These are phyloP conservation scores for Aspergillus arachidicola DNA, from an alignment of 2,329 filamentous ascomycete species.

Conservation along the genomic window DNA sequence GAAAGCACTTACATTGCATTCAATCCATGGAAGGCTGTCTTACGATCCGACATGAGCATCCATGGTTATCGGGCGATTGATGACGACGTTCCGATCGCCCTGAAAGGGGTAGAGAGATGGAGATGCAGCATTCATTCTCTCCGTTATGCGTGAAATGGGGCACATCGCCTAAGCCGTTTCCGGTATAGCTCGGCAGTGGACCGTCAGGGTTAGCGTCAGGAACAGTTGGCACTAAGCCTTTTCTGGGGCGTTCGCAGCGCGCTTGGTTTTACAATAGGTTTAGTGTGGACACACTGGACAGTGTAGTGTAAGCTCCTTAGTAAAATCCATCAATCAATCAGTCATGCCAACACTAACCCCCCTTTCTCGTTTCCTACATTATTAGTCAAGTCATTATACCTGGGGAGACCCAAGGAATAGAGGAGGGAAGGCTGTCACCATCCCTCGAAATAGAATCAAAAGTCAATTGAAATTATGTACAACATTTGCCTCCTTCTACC, in stretches of 20 bases:
- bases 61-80: background rate
- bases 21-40: background rate
- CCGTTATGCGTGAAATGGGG: background rate
- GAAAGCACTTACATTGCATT: too few species aligned
- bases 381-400: background rate
- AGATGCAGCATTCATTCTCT: background rate
- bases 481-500: background rate
- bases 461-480: background rate
- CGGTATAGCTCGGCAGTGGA: background rate
- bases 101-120: background rate
- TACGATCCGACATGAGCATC: background rate
- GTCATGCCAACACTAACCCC: background rate
- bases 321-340: background rate
- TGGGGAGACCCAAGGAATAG: background rate
- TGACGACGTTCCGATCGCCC: background rate
- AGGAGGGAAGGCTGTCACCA: background rate
- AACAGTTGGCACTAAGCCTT: conserved; percentile 11
- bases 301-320: background rate
- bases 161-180: background rate
- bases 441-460: background rate
- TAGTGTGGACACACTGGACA: background rate
- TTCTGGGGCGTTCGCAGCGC: conserved; percentile 7
- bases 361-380: background rate
- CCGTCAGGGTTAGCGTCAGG: conserved; percentile 12
- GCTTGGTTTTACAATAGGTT: background rate